Evolutionary conservation across 2,329 filamentous ascomycete species (phyloP), one percentile per base, ranked within the genome.

Genomic region (Parastagonospora avenae): DNA sequence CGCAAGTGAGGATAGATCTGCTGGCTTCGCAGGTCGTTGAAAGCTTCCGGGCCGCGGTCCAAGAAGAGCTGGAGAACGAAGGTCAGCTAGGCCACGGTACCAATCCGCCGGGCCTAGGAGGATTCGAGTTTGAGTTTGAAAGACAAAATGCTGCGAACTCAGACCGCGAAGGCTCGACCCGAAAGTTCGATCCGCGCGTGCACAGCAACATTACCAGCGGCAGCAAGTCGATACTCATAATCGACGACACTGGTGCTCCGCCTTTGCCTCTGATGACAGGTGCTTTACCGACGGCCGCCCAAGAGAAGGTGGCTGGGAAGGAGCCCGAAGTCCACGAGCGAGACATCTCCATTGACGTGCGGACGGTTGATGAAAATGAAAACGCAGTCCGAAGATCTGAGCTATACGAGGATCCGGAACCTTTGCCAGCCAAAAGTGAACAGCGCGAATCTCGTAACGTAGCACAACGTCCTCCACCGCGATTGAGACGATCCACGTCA

Each of bases 211-310:
- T 93, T 38, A 94, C 91, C 0, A 80, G 81, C 9, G 90, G 91
- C n/a, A 96, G 91, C 78, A 88, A 92, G 67, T 96, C 91, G 0
- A 95, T 96, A 59, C 82, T 96, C 48, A 95, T 96, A 65, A 85
- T 96, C 31, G 90, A 95, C 61, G 82, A 83, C 56, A 85, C 82
- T 51, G 85, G 85, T 5, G 48, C 67, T 29, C 88, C 86, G 0
- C 75, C 77, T 4, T 75, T 83, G 8, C 70, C 80, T n/a, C 59
- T 76, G 8, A 83, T 85, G 81, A 78, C 81, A 8, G 82, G 79
- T 8, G 77, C 77, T 30, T 64, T 82, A n/a, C 59, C 66, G 8
- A 38, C 50, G n/a, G 24, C 36, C 11, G 8, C n/a, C 14, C 24
- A 38, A 4, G 55, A 57, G 14, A 16, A 54, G 14, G 62, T 61